phyloP scores from a whole-genome alignment of 345 rosid species.

The Raphanus sativus region DNA sequence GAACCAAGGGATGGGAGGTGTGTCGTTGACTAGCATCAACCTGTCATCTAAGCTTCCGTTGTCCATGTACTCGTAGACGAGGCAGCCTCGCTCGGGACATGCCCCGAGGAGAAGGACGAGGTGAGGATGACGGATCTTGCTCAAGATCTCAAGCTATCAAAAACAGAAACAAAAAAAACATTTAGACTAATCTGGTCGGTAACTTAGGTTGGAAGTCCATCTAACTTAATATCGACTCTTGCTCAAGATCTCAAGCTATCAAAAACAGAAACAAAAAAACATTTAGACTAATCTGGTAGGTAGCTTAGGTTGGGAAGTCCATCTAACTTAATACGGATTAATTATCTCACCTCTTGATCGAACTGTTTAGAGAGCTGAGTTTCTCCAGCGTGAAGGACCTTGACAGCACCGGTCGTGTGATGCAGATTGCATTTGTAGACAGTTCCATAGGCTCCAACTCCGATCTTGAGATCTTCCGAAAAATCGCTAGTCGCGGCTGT shows the following conservation, averaged over 20 bases:
- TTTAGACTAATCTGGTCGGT: neutral
- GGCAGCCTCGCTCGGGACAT: slow-evolving; percentile 76
- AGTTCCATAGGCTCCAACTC: slow-evolving; percentile 40
- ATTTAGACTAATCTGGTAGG: too few relatives aligned
- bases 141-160: slow-evolving; percentile 77
- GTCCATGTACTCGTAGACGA: slow-evolving; percentile 66
- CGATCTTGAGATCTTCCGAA: slow-evolving; percentile 41
- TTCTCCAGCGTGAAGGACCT: slow-evolving; percentile 40
- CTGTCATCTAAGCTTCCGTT: slow-evolving; percentile 43
- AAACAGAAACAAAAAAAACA: slow-evolving; percentile 1
- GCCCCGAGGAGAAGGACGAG: slow-evolving; percentile 91
- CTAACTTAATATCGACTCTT: too few relatives aligned
- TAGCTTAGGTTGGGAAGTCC: neutral
- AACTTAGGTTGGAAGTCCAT: neutral
- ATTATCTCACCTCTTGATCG: slow-evolving; percentile 35
- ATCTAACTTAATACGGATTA: neutral
- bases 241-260: too few relatives aligned
- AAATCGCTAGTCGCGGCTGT: slow-evolving; percentile 33
- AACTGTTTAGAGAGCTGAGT: slow-evolving; percentile 28
- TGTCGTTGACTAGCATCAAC: slow-evolving; percentile 44
- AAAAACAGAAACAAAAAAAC: too few relatives aligned
- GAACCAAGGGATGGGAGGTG: slow-evolving; percentile 80
- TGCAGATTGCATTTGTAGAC: slow-evolving; percentile 41
- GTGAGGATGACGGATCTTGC: slow-evolving; percentile 85
- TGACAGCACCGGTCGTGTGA: slow-evolving; percentile 38